phyloP scores from a whole-genome alignment of 305 asterid genomes.

The Fraxinus paxiana region DNA sequence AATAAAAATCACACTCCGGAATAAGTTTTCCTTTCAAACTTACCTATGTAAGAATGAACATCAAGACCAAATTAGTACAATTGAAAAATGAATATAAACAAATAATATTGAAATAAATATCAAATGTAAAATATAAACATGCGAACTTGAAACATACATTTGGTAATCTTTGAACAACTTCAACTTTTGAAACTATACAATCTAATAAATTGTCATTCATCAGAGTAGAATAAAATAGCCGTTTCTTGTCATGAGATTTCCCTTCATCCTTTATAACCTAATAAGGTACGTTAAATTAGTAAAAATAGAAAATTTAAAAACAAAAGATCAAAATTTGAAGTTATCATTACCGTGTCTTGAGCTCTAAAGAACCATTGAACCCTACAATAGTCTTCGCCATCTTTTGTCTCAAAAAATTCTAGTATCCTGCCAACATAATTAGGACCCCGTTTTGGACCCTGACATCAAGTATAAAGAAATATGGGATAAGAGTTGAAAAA shows the following conservation, averaged over 20 bases:
- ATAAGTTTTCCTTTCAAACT: slow-evolving; percentile 28
- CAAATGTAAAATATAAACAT: slow-evolving; percentile 6
- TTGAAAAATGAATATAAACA: neutral
- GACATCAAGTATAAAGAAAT: slow-evolving; percentile 21
- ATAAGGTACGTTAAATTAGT: slow-evolving; percentile 17
- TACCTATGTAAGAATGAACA: slow-evolving; percentile 32
- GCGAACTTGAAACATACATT: slow-evolving; percentile 31
- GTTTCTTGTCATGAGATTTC: slow-evolving; percentile 43
- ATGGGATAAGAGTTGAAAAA: slow-evolving; percentile 19
- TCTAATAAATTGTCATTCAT: slow-evolving; percentile 51
- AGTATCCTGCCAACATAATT: slow-evolving; percentile 69
- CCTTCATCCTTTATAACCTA: slow-evolving; percentile 47
- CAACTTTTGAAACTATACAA: slow-evolving; percentile 46
- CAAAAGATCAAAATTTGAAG: slow-evolving; percentile 6
- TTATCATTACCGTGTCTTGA: slow-evolving; percentile 58
- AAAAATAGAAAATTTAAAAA: neutral
- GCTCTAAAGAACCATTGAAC: slow-evolving; percentile 86
- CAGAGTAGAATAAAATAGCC: slow-evolving; percentile 47
- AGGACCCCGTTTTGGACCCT: slow-evolving; percentile 53
- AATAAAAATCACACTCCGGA: slow-evolving; percentile 48
- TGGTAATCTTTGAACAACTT: slow-evolving; percentile 42
- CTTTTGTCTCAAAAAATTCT: slow-evolving; percentile 66
- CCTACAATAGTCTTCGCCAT: slow-evolving; percentile 66
- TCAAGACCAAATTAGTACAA: slow-evolving; percentile 17
- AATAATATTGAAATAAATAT: slow-evolving; percentile 12